Base-by-base conservation (phyloP, 2,329 filamentous ascomycete genomes). In the Fusarium abutilonis region DNA sequence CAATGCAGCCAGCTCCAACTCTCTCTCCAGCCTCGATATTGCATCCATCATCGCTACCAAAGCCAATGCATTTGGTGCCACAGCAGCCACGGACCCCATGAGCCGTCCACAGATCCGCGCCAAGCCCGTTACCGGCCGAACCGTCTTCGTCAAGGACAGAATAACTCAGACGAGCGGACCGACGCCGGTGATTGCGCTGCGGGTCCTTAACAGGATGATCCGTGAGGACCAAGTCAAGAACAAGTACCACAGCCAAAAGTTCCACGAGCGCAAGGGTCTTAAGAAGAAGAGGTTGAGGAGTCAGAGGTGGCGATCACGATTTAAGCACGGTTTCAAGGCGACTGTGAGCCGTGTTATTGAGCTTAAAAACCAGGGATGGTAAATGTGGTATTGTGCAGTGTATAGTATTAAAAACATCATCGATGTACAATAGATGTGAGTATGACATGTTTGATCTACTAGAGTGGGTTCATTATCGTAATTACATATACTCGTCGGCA, bases 361-460 rank as follows among this genome's bases (percentile, higher is more conserved):
- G 73, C 80, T 96, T 78, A 89, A 85, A 68, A 85, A 80, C 72
- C 91, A 95, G 77, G 92, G 92, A 3, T 95, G 92, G 91, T 96
- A 77, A 70, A 63, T 52, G 32, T 34, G 34, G 40, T 56, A 31
- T 36, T 17, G 28, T 68, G 59, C 68, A 60, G 28, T 68, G 59
- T 69, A 60, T 51, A 67, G 50, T 53, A 65, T 59, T 13, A 66
- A 57, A 62, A 62, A 32, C 61, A 64, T 59, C 58, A 64, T 59
- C 52, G 35, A 29, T 71, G 67, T 71, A 71, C 57, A 64, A 61
- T 69, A 70, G 58, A 70, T 60, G 67, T 63, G 58, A 68, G 55
- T 56, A 68, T 68, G 68, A 26, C 6, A 26, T 69, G 62, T 56
- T 69, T 41, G 40, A 38, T 47, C 47, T 34, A 56, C 32, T 31